Base-by-base conservation (phyloP, 305 asterid genomes). In the Solanum hybrid region DNA sequence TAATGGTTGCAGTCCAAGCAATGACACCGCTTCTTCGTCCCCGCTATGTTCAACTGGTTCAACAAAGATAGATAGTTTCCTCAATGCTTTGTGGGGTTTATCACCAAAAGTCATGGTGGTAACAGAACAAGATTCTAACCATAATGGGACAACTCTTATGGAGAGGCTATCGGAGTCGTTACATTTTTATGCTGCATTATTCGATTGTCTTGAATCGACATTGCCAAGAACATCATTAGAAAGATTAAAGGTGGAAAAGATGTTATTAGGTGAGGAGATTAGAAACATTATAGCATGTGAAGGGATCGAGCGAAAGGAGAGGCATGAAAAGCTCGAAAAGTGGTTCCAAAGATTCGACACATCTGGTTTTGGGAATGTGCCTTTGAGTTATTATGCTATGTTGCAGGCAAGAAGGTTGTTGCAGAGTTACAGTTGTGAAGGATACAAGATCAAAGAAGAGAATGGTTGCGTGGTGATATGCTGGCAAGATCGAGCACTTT, bases 41-140 rank as follows among this genome's bases (percentile, higher is more conserved):
- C 92, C 93, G 7, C 29, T 90, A 26, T 88, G 86, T 89, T 80
- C 40, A 27, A 27, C 92, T 81, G 24, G 86, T 24, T 76, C 93
- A 11, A 89, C 95, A 10, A 95, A 92, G 56, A 87, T 94, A 86
- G 89, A 71, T 24, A 87, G 90, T 24, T 93, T 95, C 71, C 91
- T 95, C 8, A 92, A 84, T n/a, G 92, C 92, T 4, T 78, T 95
- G 10, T 91, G 94, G 92, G 90, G 96, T 22, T 93, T 95, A 11
- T 95, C 95, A 1, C 98, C 98, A 12, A 95, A 95, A 66, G 90
- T 95, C 4, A 87, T 95, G 95, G 93, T 95, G 56, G 92, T 95
- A 35, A 93, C 97, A 0, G 97, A 95, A 94, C 97, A 95, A 91
- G 98, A 95, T 89, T 92, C 95, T n/a, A 93, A 93, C 90, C 96